Evolutionary conservation across 495 filamentous ascomycete species (phyloP), one percentile per base, ranked within the genome.

Genomic region (Lasiosphaeriaceae sp.): DNA sequence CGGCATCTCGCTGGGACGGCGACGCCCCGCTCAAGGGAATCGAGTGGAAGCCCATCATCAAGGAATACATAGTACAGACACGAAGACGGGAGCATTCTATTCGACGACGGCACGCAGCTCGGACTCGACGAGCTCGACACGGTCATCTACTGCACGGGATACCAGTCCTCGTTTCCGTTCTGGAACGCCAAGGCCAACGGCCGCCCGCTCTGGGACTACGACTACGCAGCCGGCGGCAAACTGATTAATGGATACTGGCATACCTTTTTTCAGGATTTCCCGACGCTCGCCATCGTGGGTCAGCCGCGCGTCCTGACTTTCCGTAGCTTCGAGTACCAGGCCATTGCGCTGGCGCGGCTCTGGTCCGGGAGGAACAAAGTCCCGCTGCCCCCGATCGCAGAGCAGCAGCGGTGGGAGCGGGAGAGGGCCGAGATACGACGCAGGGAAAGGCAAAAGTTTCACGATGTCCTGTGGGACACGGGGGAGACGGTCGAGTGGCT

Each of bases 141-240:
- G 2, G 70, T 81, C 14, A 73, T 80, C 39, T 81, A 81, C 62
- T 76, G 71, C 56, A 80, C 78, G 1, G 78, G 78, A 0, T 81
- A 81, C 59, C 67, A 68, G 44, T 41, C 70, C 1, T 79, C 77
- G 3, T 79, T 74, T 52, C 76, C 78, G 8, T 80, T 78, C 56
- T 79, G 77, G 78, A 76, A 78, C 56, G 37, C 17, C n/a, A 52
- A 57, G 3, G 58, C 61, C 1, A 77, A 76, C 53, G 78, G 75
- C 5, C 50, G 59, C 0, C 59, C 62, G 17, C 53, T 81, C 16
- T 80, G 60, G 58, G 74, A 79, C 60, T 77, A 80, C 54, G 74
- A 79, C 60, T 77, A 80, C 54, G 17, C 35, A 9, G 41, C 65
- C 3, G 67, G 66, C 3, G 67, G 66, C 22, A 61, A 61, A 20